Base-by-base conservation (phyloP, 2,329 filamentous ascomycete genomes). In the Monosporascus cannonballus region DNA sequence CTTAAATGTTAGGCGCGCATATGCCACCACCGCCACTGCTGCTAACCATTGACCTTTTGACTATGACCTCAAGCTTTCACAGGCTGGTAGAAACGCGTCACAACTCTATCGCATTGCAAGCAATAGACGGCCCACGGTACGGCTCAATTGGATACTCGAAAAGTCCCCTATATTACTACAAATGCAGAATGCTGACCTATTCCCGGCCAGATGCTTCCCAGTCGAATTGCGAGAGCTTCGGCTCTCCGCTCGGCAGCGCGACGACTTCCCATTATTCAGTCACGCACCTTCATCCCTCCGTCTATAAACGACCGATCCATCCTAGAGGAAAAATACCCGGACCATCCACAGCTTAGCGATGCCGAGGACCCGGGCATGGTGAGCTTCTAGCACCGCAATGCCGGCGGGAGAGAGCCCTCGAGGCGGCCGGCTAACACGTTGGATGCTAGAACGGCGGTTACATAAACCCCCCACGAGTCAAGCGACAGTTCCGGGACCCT, bases 401-500 rank as follows among this genome's bases (percentile, higher is more conserved):
- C 37, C 36, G 47, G 17, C 42, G 22, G n/a, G 22, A 15, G 27
- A 36, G 30, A 46, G 49, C 18, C 4, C 15, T 49, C 42, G 15
- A 49, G 34, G 37, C 18, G 30, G 25, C 18, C 39, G 52, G 55
- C 61, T 66, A 55, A 66, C 47, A n/a, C 34, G 44, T 30, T 22
- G 4, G 7, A 17, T 6, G 30, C 25, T 69, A 92, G 88, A 95
- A 92, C 72, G 90, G 89, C 67, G 87, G 87, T 71, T 94, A 90
- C 71, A 80, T 89, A 67, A 90, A 92, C 74, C 88, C 89, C 54
- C 83, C 85, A 15, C 74, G 79, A 51, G 76, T 93, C 73, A 96
- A 96, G 80, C 88, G 93, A 63, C 86, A 91, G 71, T 89, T 90
- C 76, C 90, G 94, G 69, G 94, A 97, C 72, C 94, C 95, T 37